Evolutionary conservation across 164 flowering plant species (phyloP).

Genomic region (Tetrastigma voinierianum): DNA sequence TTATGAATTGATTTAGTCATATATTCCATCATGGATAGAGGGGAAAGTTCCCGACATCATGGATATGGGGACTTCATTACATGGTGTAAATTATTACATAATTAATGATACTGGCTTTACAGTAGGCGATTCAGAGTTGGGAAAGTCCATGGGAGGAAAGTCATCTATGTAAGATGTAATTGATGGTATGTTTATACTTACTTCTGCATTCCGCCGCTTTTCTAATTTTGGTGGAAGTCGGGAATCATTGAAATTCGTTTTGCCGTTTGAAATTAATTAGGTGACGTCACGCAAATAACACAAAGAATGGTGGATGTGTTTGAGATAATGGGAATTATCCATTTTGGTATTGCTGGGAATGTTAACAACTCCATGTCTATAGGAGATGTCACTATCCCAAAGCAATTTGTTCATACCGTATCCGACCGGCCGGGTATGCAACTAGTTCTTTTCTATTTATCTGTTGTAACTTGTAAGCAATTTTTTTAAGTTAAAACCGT

Average conservation of each 20-base stretch:
- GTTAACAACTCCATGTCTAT: constrained; percentile 22
- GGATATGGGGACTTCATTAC: no score
- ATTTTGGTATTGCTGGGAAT: constrained; percentile 40
- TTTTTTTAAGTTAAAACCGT: no score
- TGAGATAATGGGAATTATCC: constrained; percentile 29
- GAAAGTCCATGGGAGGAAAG: constrained; percentile 22
- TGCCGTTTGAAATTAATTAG: constrained; percentile 24
- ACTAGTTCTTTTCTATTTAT: neutral
- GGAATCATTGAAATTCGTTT: neutral
- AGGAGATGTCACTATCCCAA: constrained; percentile 35
- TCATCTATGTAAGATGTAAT: constrained; percentile 30
- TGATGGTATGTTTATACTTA: constrained; percentile 17
- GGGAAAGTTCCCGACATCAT: no score
- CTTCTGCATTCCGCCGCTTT: neutral
- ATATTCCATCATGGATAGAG: no score
- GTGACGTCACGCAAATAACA: constrained; percentile 38
- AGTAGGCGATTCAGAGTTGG: constrained; percentile 34
- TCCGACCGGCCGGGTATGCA: constrained; percentile 36
- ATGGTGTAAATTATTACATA: no score
- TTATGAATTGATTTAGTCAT: neutral
- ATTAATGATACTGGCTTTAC: no score
- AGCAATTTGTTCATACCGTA: constrained; percentile 27
- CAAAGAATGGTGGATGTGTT: constrained; percentile 37
- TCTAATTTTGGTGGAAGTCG: neutral
- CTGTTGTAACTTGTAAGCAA: no score